phyloP scores from a whole-genome alignment of 768 basidiomycete species.

The Mrakia gelida region DNA sequence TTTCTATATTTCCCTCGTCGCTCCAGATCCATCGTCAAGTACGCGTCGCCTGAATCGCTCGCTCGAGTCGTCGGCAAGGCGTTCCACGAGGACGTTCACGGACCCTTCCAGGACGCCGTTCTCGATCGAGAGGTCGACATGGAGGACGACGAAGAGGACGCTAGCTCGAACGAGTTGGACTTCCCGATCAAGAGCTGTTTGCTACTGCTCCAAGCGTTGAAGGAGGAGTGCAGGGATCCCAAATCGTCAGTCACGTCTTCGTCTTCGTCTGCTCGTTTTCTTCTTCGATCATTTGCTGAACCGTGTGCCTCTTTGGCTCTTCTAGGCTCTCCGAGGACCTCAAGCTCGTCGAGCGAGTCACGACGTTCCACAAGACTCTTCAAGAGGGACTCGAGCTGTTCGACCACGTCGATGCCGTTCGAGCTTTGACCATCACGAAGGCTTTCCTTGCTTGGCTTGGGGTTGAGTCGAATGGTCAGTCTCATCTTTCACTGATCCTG shows the following conservation, averaged over 20 bases:
- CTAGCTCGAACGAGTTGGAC: constrained; percentile 21
- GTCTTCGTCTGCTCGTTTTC: neutral
- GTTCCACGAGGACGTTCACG: constrained; percentile 28
- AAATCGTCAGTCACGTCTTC: neutral
- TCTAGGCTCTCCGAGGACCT: constrained; percentile 5
- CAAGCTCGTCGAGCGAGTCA: neutral
- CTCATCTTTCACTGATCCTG: too few relatives aligned
- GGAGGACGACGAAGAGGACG: constrained; percentile 23
- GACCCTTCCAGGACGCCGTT: constrained; percentile 24
- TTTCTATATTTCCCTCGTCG: neutral
- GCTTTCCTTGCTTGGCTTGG: constrained; percentile 22
- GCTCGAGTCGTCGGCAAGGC: constrained; percentile 19
- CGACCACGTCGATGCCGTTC: constrained; percentile 8
- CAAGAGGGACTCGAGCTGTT: constrained; percentile 14
- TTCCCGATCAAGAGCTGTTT: constrained; percentile 26
- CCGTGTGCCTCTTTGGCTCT: neutral
- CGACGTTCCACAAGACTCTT: neutral
- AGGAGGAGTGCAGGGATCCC: constrained; percentile 19
- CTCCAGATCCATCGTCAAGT: constrained; percentile 19
- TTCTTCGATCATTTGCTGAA: neutral
- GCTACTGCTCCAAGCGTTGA: constrained; percentile 10
- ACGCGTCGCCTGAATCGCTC: neutral
- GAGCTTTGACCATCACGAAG: constrained; percentile 19
- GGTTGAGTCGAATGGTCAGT: neutral
- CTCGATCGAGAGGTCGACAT: constrained; percentile 5